Evolutionary conservation across 108 stramenopile genomes (phyloP), one percentile per base, ranked within the genome.

Genomic region (Aureococcus anophagefferens): DNA sequence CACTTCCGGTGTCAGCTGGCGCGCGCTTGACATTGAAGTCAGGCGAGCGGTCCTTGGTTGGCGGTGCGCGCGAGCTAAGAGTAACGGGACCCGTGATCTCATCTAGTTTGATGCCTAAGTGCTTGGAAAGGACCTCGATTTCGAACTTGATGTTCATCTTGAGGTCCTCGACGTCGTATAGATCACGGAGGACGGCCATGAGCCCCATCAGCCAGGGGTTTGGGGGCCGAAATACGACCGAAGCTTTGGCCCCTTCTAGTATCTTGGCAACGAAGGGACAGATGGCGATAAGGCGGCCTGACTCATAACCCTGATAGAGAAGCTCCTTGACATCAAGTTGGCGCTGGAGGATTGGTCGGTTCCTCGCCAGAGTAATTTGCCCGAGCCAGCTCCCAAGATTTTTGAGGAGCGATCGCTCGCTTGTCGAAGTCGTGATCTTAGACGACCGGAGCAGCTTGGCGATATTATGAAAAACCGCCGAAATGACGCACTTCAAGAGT

Each of bases 71-170:
- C 5, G 13, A 44, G 5, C 9, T 13, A 44, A 44, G 40, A 44
- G 40, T 44, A 44, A 13, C 40, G 28, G 97, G 94, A 65, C 86
- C 82, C 21, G 93, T 92, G 62, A 99, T 92, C 40, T 95, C 97
- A 63, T 91, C 92, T 32, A 98, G 72, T 64, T 86, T 92, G 1
- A 97, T 79, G 64, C 89, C 89, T 37, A 99, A 79, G 78, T 94
- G 93, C 84, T 97, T 98, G 86, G 95, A 98, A 17, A 99, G 81
- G 46, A 98, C 94, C 81, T 97, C 96, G 40, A 99, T 90, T 79
- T 97, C 98, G 72, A 99, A 99, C 77, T 97, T 97, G 84, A 99
- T 95, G 77, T 98, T 99, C 90, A 98, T 94, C 81, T 98, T 98
- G 74, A 99, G 86, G 68, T 96, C 94, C 36, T 94, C 90, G 37